Evolutionary conservation across 1,139 yeast genomes (phyloP), one percentile per base, ranked within the genome.

Genomic region (Pichia terricola): DNA sequence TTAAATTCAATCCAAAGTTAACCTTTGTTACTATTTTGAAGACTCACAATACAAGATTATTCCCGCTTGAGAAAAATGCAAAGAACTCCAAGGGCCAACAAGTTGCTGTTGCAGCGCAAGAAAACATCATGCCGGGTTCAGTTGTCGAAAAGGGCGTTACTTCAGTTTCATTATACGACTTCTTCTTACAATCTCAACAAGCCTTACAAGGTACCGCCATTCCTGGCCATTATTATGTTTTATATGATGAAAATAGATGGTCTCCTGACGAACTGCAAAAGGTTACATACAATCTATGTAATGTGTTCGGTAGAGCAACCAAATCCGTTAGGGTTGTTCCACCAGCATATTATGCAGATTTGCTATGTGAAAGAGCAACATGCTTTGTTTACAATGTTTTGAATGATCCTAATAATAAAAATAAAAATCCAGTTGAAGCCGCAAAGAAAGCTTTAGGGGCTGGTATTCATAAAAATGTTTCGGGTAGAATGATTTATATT

Each of bases 171-270:
- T 54, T 56, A 34, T 59, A 55, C 42, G 64, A 60, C 45, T 60
- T 60, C 46, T 60, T 49, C 43, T 47, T 60, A 26, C 60, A 55
- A 38, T 57, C 64, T 3, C 64, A 60, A 45, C 57, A 58, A 39
- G 60, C 61, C 6, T 49, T 60, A 37, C 62, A 60, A 47, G 64
- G 64, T 39, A 60, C 63, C 25, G 62, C 62, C 5, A 53, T 60
- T 34, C 64, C 64, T 4, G 61, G 61, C 28, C 64, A 60, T 40
- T 60, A 60, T 42, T 57, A 57, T 38, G 64, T 60, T 30, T 43
- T 60, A 32, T 53, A 55, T 40, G 64, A 60, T 45, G 64, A 59
- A 40, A 56, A 51, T 42, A 44, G 48, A n/a, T 57, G 54, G 54
- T 42, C 47, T 28, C 56, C 62, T 9, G 61, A 59, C 44, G 52